A percentile compares a stretch with the other conserved stretches of the same genome.
Evolutionary conservation across 2,329 filamentous ascomycete species (phyloP).

Genomic region (Phoma sp.): DNA sequence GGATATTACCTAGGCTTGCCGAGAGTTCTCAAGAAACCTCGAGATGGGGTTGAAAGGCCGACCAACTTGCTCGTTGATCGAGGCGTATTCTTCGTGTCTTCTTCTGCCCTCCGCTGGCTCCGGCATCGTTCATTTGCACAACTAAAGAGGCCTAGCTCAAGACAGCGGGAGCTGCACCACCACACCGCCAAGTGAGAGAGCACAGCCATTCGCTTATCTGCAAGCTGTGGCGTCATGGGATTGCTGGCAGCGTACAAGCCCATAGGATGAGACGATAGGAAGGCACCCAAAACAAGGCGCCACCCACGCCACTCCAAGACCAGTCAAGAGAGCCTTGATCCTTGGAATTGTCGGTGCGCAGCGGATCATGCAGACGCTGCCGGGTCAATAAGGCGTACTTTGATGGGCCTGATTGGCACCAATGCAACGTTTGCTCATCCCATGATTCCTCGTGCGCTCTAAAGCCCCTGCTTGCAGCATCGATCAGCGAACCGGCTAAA

Average conservation of each 20-base stretch:
- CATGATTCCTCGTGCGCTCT: slow-evolving; percentile 37
- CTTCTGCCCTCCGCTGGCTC: slow-evolving; percentile 14
- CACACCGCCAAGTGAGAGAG: slow-evolving; percentile 37
- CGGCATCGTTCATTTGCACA: slow-evolving; percentile 26
- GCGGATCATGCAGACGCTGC: slow-evolving; percentile 29
- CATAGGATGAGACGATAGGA: slow-evolving; percentile 15
- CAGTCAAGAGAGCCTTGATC: slow-evolving; percentile 26
- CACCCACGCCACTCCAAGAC: slow-evolving; percentile 44
- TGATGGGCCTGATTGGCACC: slow-evolving; percentile 27
- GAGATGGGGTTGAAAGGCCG: neutral
- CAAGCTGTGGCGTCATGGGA: slow-evolving; percentile 43
- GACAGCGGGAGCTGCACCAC: slow-evolving; percentile 35
- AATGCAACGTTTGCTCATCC: slow-evolving; percentile 27
- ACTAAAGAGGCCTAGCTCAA: slow-evolving; percentile 17
- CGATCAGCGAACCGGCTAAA: slow-evolving; percentile 32
- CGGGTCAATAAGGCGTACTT: slow-evolving; percentile 21
- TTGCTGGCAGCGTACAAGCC: slow-evolving; percentile 10
- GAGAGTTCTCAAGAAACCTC: neutral
- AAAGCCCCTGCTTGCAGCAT: slow-evolving; percentile 32
- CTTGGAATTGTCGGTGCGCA: slow-evolving; percentile 26
- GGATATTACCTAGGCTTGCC: slow-evolving; percentile 1
- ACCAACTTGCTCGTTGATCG: neutral
- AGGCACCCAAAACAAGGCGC: slow-evolving; percentile 31
- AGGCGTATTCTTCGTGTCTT: slow-evolving; percentile 10
- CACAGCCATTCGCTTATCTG: slow-evolving; percentile 43